Evolutionary conservation across 805 yeast species (phyloP), one percentile per base, ranked within the genome.

Genomic region (Candida vaughaniae): DNA sequence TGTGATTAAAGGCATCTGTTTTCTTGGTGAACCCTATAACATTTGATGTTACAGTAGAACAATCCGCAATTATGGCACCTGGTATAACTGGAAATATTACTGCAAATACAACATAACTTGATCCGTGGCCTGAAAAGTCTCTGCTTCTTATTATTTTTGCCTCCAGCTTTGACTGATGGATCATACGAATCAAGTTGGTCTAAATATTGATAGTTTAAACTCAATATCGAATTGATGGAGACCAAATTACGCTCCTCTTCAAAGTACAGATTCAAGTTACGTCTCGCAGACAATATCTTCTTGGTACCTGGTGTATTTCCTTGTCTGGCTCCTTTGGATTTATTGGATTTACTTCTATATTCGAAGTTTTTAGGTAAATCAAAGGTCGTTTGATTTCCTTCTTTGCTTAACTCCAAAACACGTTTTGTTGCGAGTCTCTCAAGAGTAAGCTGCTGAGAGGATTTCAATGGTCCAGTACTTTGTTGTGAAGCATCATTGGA

Each of bases 221-320:
- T 57, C 36, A 68, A 54, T n/a, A 69, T 67, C 20, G 71, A 51
- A 46, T 69, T 69, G 34, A 68, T 56, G 16, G 71, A 57, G 8
- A 69, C 62, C 46, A 66, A 55, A 49, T 69, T 67, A 20, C 70
- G 51, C 42, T 69, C 74, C 44, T 69, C 73, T 48, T 69, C 74
- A 39, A 68, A 67, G 43, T 68, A 68, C 59, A 60, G 62, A 39
- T 63, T 66, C 46, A 69, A 58, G 48, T 66, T 69, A 26, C 74
- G 52, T 22, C 66, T 51, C 1, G 73, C 71, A 18, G 72, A 62
- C 20, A 69, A 45, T 14, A 69, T 66, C 33, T 53, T 58, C 48
- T 68, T 68, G 3, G 74, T 65, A 9, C 69, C 53, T 6, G 73
- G 73, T 11, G 74, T 68, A 36, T 65, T 66, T 4, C 74, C 74